Conservation (phyloP, 805 yeast genomes). For the Diddensiella transvaalensis region DNA sequence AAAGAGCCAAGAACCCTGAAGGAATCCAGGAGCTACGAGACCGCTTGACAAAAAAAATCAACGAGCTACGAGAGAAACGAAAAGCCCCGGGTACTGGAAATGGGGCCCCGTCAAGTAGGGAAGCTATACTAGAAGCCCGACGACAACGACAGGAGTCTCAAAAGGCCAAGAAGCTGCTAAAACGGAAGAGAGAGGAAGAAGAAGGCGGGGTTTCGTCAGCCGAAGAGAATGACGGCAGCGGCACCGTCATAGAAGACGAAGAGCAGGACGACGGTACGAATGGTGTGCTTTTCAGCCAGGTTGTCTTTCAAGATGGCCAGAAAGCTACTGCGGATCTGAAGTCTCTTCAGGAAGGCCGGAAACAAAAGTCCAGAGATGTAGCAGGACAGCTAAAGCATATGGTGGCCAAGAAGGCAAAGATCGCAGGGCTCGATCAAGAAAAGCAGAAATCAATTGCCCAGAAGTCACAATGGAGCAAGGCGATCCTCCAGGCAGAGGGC, state of each 20-base stretch:
- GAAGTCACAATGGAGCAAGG: constrained; percentile 80
- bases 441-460: constrained; percentile 56
- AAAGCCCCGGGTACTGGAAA: constrained; percentile 85
- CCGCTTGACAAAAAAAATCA: constrained; percentile 74
- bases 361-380: constrained; percentile 76
- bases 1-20: constrained; percentile 25
- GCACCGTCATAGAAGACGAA: constrained; percentile 39
- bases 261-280: constrained; percentile 35
- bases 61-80: constrained; percentile 66
- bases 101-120: constrained; percentile 85
- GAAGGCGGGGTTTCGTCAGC: constrained; percentile 32
- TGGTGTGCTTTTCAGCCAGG: constrained; percentile 70
- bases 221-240: constrained; percentile 38
- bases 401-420: constrained; percentile 66
- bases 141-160: constrained; percentile 40
- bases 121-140: constrained; percentile 56
- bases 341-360: constrained; percentile 50
- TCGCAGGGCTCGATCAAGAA: constrained; percentile 58
- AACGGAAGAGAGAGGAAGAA: constrained; percentile 36
- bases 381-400: constrained; percentile 75
- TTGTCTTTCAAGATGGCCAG: constrained; percentile 78
- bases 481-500: constrained; percentile 85
- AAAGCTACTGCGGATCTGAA: constrained; percentile 69
- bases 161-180: constrained; percentile 30
- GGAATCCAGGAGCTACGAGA: constrained; percentile 67